These are phyloP conservation scores for Inonotus obliquus DNA, from an alignment of 1,284 basidiomycete genomes.

Conservation along the genomic window DNA sequence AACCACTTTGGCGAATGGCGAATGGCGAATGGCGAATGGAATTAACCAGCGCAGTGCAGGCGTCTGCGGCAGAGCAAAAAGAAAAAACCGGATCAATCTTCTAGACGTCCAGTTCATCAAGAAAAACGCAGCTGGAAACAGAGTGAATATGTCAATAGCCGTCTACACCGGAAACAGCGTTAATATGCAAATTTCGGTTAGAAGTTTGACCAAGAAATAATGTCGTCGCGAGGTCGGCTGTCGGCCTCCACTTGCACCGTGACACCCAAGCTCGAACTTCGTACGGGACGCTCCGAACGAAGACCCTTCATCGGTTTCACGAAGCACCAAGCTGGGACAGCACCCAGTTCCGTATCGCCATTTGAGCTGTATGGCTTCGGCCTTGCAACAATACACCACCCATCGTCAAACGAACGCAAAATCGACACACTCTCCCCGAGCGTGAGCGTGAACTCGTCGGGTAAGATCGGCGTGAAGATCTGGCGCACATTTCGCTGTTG, in stretches of 20 bases:
- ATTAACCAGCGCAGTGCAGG: neutral
- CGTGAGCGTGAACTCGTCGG: constrained; percentile 59
- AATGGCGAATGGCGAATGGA: neutral
- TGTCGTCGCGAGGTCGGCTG: constrained; percentile 35
- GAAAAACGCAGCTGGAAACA: neutral
- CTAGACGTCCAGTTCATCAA: neutral
- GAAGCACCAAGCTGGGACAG: constrained; percentile 72
- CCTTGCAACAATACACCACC: constrained; percentile 68
- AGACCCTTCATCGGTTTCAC: constrained; percentile 54
- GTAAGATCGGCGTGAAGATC: constrained; percentile 58
- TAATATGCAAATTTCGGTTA: constrained; percentile 22
- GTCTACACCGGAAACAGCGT: neutral
- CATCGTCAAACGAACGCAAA: constrained; percentile 63
- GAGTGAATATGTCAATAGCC: neutral
- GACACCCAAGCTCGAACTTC: constrained; percentile 56
- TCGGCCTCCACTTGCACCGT: constrained; percentile 44
- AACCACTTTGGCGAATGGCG: neutral
- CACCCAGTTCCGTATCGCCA: constrained; percentile 54
- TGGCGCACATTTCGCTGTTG: constrained; percentile 53
- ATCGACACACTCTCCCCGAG: constrained; percentile 55
- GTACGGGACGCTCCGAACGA: constrained; percentile 54
- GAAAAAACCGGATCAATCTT: neutral
- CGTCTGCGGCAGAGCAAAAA: neutral
- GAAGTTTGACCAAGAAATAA: constrained; percentile 69
- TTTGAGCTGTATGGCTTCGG: constrained; percentile 31